Conservation (phyloP, 2,329 filamentous ascomycete species). For the Fusarium sp. region DNA sequence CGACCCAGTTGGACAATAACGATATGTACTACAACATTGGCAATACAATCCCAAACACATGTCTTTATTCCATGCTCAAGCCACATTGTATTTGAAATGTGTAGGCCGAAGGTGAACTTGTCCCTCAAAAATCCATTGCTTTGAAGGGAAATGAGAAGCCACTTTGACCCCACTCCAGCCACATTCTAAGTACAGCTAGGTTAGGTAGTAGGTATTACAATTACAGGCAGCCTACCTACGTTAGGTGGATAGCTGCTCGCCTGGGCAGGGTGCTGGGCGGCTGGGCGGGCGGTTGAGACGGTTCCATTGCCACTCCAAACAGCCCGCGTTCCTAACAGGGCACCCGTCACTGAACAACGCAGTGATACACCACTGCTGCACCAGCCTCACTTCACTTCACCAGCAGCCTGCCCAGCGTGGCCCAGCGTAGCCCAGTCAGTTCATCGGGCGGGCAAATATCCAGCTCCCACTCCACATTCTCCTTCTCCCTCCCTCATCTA, state of each 20-base stretch:
- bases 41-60: background rate
- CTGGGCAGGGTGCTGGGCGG: background rate
- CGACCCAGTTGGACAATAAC: background rate
- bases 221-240: background rate
- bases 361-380: constrained; percentile 3
- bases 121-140: constrained; percentile 19
- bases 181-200: constrained; percentile 21
- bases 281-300: background rate
- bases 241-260: constrained; percentile 1
- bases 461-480: constrained; percentile 42
- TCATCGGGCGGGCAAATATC: constrained; percentile 37
- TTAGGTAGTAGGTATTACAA: background rate
- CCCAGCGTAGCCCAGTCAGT: constrained; percentile 1
- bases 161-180: constrained; percentile 39
- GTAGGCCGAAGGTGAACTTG: constrained; percentile 21
- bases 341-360: constrained; percentile 25
- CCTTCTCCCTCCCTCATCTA: constrained; percentile 47
- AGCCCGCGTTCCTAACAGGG: constrained; percentile 19
- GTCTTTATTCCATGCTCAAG: constrained; percentile 14
- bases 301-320: constrained; percentile 20
- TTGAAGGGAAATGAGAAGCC: constrained; percentile 35
- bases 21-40: background rate
- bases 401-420: constrained; percentile 9
- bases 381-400: constrained; percentile 28
- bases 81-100: constrained; percentile 26